These are phyloP conservation scores for Ceratopteris richardii DNA, from an alignment of 75 land plant species.

Conservation along the genomic window DNA sequence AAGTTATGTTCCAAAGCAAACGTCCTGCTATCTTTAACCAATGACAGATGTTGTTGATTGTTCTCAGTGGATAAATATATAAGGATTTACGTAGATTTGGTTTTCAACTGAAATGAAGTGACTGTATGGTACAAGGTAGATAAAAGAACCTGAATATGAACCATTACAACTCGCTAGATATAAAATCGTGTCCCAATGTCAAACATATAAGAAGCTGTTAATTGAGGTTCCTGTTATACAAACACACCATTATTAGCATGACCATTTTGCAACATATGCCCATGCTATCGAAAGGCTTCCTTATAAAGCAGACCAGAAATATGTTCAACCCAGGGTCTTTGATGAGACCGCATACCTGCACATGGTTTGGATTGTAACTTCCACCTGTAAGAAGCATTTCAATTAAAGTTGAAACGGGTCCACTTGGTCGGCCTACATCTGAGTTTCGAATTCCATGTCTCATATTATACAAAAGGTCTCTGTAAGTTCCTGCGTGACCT, in stretches of 20 bases:
- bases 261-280: too few relatives aligned
- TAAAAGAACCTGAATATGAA: too few relatives aligned
- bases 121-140: too few relatives aligned
- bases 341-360: constrained; percentile 42
- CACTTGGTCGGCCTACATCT: constrained; percentile 31
- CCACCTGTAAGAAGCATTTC: constrained; percentile 72
- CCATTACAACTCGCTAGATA: too few relatives aligned
- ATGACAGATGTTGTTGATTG: too few relatives aligned
- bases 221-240: constrained; percentile 61
- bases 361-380: constrained; percentile 41
- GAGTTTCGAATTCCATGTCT: constrained; percentile 49
- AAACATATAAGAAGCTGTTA: constrained; percentile 42
- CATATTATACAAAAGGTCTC: constrained; percentile 69
- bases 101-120: too few relatives aligned
- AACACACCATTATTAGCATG: not conserved
- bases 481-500: constrained; percentile 69
- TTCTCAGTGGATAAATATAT: too few relatives aligned
- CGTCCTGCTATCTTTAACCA: too few relatives aligned
- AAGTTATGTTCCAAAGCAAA: too few relatives aligned
- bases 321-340: not conserved
- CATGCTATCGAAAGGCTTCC: not conserved
- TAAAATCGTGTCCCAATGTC: constrained; percentile 59
- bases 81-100: too few relatives aligned
- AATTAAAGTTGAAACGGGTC: constrained; percentile 50
- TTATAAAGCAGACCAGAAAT: too few relatives aligned